Conservation (phyloP, 2,329 filamentous ascomycete genomes). For the Cercospora berteroae region DNA sequence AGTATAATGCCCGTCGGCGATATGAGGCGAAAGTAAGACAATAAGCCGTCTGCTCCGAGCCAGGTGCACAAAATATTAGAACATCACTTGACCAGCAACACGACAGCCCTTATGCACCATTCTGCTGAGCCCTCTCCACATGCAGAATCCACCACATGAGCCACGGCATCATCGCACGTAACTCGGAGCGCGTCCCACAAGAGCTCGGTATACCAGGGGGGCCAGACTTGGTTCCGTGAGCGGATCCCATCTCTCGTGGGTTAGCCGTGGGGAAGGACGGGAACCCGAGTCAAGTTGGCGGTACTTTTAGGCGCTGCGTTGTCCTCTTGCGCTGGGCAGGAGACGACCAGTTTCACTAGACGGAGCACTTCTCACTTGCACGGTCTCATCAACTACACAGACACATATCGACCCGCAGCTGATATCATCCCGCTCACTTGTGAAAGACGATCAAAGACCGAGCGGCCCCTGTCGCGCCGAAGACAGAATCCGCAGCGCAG, state of each 20-base stretch:
- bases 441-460: not conserved
- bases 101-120: not conserved
- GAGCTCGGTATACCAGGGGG: slow-evolving; percentile 8
- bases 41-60: not conserved
- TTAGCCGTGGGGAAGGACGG: not conserved
- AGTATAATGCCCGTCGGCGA: not conserved
- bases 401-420: not conserved
- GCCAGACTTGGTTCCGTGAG: slow-evolving; percentile 2
- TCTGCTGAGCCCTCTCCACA: not conserved
- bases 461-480: not conserved
- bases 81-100: not conserved
- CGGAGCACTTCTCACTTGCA: not conserved
- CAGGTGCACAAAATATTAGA: not conserved
- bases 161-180: slow-evolving; percentile 8
- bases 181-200: not conserved
- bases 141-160: not conserved
- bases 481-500: not conserved
- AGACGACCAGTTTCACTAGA: not conserved
- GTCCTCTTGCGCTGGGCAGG: slow-evolving; percentile 4
- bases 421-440: not conserved
- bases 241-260: not conserved
- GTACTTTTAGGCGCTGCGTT: not conserved
- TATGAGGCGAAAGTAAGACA: not conserved
- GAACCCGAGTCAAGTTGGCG: not conserved
- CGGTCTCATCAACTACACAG: not conserved